Evolutionary conservation across 352 stramenopile species (phyloP), one percentile per base, ranked within the genome.

Genomic region (Halophytophthora polymorphica): DNA sequence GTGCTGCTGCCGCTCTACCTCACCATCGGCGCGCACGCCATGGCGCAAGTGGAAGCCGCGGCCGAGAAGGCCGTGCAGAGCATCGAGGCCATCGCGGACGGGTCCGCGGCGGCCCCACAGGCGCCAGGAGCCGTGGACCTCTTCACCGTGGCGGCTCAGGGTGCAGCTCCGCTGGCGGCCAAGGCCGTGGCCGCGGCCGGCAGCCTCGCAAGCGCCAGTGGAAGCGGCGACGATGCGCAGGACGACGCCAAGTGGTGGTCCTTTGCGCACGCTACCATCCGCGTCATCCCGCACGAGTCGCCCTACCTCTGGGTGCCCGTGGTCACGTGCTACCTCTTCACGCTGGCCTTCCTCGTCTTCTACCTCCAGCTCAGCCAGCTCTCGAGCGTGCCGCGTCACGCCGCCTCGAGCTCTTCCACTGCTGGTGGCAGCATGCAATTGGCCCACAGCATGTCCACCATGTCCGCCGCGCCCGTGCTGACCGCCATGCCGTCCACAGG

Each of bases 281-380:
- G 79, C 31, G 81, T 82, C 46, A 64, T 94, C 54, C 83, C 83
- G 45, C 69, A 88, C 60, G 66, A 86, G 49, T 92, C 81, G 44
- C 74, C 72, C 38, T 89, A 87, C 38, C 56, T 94, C 7, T 94
- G 83, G 83, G 66, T 89, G 10, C 66, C 83, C 2, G 83, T 94
- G 7, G 68, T 41, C 29, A 90, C 58, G 53, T 81, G 67, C 61
- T 94, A 94, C 63, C 22, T 90, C 40, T 92, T 88, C 56, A 88
- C 83, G 15, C 25, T 79, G 15, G 77, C 79, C 40, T 94, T 92
- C 57, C 50, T 78, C 34, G 44, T 92, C 15, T 84, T 91, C 53
- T 86, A 88, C 40, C 60, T 76, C 37, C 66, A 77, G 43, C 58
- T 94, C n/a, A 86, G 71, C 46, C 60, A 66, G 34, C 57, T 94